These are phyloP conservation scores for Pichia sp. DNA, from an alignment of 1,139 yeast species.

Conservation along the genomic window DNA sequence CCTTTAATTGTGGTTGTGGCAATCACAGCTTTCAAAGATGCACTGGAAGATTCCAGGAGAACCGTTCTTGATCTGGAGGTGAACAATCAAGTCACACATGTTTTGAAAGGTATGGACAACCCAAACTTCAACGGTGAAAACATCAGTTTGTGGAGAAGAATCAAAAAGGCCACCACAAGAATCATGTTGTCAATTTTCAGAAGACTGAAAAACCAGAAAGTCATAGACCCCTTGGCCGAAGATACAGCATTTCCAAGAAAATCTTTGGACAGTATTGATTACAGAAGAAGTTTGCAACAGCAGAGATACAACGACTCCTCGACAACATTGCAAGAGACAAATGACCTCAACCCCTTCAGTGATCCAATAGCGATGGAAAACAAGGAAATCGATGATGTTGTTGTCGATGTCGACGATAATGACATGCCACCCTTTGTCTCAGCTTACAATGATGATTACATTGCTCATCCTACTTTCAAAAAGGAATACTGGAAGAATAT, in stretches of 20 bases:
- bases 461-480: slow-evolving; percentile 42
- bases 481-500: slow-evolving; percentile 85
- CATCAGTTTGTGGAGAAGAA: slow-evolving; percentile 60
- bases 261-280: slow-evolving; percentile 33
- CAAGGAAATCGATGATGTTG: slow-evolving; percentile 18
- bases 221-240: slow-evolving; percentile 35
- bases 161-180: slow-evolving; percentile 53
- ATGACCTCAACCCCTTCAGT: slow-evolving; percentile 23
- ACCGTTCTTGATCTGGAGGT: slow-evolving; percentile 76
- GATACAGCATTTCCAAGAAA: slow-evolving; percentile 28
- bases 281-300: slow-evolving; percentile 28
- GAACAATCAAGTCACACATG: slow-evolving; percentile 81
- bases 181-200: slow-evolving; percentile 31
- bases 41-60: slow-evolving; percentile 88
- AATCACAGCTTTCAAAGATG: slow-evolving; percentile 88
- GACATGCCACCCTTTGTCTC: slow-evolving; percentile 29
- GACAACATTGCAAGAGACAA: slow-evolving; percentile 16
- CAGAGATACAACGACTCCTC: slow-evolving; percentile 15
- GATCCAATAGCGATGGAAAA: slow-evolving; percentile 27
- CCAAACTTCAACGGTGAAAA: slow-evolving; percentile 71
- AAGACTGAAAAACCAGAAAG: slow-evolving; percentile 30
- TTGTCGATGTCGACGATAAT: slow-evolving; percentile 11
- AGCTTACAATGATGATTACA: slow-evolving; percentile 18
- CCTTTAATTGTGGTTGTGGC: slow-evolving; percentile 90
- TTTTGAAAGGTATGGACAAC: slow-evolving; percentile 66